Percentiles rank a stretch among this genome's conserved stretches.
phyloP scores from a whole-genome alignment of 2,329 filamentous ascomycete species.

The Epichloe uncinata region DNA sequence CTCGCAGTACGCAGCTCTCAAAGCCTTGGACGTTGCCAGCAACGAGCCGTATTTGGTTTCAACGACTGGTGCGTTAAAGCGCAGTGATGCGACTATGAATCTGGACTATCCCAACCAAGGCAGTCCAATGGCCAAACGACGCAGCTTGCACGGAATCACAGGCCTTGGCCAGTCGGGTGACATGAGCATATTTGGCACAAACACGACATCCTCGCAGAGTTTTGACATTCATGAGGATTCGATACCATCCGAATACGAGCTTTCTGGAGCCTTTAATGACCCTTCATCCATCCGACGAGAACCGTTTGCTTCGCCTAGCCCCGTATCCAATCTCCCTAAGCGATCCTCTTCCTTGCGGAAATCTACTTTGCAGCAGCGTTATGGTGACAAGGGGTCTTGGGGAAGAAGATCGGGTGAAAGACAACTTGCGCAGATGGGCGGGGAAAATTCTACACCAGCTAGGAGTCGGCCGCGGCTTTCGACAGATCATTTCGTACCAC shows the following conservation, averaged over 20 bases:
- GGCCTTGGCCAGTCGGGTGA: constrained; percentile 40
- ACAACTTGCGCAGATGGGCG: constrained; percentile 35
- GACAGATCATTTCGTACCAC: constrained; percentile 62
- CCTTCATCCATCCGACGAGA: constrained; percentile 20
- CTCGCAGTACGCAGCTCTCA: constrained; percentile 35
- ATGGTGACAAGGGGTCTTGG: constrained; percentile 53
- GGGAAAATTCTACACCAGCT: constrained; percentile 43
- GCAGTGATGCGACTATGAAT: constrained; percentile 82
- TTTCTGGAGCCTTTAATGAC: constrained; percentile 23
- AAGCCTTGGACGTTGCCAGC: constrained; percentile 32
- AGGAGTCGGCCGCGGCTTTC: constrained; percentile 61
- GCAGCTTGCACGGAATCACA: constrained; percentile 70
- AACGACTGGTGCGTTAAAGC: constrained; percentile 70
- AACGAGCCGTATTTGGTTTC: constrained; percentile 18
- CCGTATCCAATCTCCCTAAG: constrained; percentile 46
- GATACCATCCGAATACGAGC: constrained; percentile 36
- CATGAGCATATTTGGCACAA: constrained; percentile 66
- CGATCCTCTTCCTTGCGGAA: constrained; percentile 67
- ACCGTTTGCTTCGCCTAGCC: constrained; percentile 28
- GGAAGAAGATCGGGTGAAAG: constrained; percentile 45
- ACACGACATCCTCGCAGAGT: constrained; percentile 25
- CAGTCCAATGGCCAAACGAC: constrained; percentile 81
- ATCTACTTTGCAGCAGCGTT: constrained; percentile 77
- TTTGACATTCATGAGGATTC: constrained; percentile 41
- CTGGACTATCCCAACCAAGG: constrained; percentile 65